Conservation (phyloP, 768 basidiomycete species). For the Amanita fuliginea region DNA sequence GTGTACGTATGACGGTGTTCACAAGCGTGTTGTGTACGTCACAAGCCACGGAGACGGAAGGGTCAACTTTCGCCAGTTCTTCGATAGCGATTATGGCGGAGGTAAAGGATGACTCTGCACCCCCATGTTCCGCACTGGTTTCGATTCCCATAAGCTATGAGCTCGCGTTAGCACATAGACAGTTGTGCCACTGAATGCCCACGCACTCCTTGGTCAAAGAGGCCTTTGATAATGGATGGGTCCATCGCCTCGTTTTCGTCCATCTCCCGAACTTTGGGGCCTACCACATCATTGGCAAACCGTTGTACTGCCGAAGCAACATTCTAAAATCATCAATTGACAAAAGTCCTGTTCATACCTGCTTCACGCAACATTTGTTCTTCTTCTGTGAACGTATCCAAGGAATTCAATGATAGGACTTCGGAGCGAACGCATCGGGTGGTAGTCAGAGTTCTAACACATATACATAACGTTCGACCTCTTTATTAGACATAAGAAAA, state of each 20-base stretch:
- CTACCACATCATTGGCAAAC: slow-evolving; percentile 84
- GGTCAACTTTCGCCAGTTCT: slow-evolving; percentile 93
- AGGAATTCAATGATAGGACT: slow-evolving; percentile 34
- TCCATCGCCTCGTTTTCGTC: slow-evolving; percentile 97
- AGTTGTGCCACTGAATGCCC: slow-evolving; percentile 5
- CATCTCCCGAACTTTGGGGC: slow-evolving; percentile 91
- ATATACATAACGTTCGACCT: not conserved
- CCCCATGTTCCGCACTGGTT: slow-evolving; percentile 72
- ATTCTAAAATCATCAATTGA: not conserved
- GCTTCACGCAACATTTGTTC: slow-evolving; percentile 90
- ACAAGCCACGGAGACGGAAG: slow-evolving; percentile 91
- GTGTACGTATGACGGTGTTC: slow-evolving; percentile 85
- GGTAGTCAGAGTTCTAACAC: slow-evolving; percentile 18
- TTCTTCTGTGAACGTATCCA: slow-evolving; percentile 86
- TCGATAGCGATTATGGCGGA: slow-evolving; percentile 95
- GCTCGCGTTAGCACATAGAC: slow-evolving; percentile 1
- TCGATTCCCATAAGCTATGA: slow-evolving; percentile 94
- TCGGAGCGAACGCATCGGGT: slow-evolving; percentile 17
- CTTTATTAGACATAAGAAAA: not conserved
- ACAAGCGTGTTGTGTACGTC: slow-evolving; percentile 99
- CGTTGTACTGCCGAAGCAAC: slow-evolving; percentile 51
- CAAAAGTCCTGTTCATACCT: slow-evolving; percentile 35
- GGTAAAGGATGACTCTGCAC: slow-evolving; percentile 86
- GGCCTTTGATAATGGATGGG: slow-evolving; percentile 67
- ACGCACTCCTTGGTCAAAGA: slow-evolving; percentile 91